A percentile compares a stretch with the other conserved stretches of the same genome.
Evolutionary conservation across 148 eudicot species (phyloP).

Genomic region (Vaccinium myrtillus): DNA sequence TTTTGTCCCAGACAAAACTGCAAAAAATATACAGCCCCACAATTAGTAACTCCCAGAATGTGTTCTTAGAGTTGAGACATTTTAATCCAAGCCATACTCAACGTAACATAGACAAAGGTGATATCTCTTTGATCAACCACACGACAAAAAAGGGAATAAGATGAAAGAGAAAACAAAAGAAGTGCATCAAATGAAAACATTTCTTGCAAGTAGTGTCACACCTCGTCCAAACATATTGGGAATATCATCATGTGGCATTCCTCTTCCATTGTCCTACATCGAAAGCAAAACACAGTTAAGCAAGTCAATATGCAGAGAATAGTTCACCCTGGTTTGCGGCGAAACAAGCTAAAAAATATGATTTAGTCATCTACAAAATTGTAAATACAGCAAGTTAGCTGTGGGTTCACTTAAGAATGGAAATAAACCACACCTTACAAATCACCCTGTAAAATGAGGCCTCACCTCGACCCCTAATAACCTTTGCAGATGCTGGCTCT

Average conservation of each 20-base stretch:
- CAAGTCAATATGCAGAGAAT: conserved; percentile 8
- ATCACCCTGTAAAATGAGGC: conserved; percentile 91
- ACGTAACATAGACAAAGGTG: not conserved
- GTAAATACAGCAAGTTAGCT: not conserved
- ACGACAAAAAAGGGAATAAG: not conserved
- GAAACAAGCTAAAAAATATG: not conserved
- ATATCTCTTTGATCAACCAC: not conserved
- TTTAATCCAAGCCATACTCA: not conserved
- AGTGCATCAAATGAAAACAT: not conserved
- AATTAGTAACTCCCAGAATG: conserved; percentile 12
- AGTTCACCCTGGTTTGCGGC: not conserved
- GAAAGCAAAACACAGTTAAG: conserved; percentile 10
- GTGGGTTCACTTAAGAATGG: not conserved
- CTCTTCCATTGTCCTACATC: conserved; percentile 91
- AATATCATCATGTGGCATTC: conserved; percentile 99
- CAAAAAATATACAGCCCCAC: conserved; percentile 19
- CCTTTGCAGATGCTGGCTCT: conserved; percentile 53
- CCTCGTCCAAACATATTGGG: conserved; percentile 99
- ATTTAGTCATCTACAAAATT: not conserved
- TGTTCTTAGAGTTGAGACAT: not conserved
- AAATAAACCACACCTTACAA: conserved; percentile 71
- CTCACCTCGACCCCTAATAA: conserved; percentile 82
- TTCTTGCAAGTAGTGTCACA: conserved; percentile 26
- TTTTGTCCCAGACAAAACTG: conserved; percentile 97
- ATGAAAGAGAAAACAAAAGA: not conserved